phyloP scores from a whole-genome alignment of 179 eudicot genomes.

The Spinacia oleracea region DNA sequence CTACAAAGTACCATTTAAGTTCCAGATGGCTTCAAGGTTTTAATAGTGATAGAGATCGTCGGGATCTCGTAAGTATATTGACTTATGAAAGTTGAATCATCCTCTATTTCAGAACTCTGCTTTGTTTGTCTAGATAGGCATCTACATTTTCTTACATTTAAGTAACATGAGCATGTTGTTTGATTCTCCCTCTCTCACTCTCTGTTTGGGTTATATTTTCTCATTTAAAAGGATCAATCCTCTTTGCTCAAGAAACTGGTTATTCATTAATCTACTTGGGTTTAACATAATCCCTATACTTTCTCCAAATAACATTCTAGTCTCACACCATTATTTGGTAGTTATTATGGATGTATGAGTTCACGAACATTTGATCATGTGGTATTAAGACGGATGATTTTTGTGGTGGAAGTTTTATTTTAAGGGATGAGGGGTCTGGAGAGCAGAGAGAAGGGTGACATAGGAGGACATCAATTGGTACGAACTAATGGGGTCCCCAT shows the following conservation, averaged over 20 bases:
- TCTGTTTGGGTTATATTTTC: not conserved
- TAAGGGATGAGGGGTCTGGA: not conserved
- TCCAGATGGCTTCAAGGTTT: constrained; percentile 94
- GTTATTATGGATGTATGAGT: not conserved
- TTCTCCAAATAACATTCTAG: not conserved
- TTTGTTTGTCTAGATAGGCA: not conserved
- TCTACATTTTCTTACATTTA: not conserved
- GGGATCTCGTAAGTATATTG: constrained; percentile 85
- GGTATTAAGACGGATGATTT: not conserved
- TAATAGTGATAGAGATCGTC: constrained; percentile 92
- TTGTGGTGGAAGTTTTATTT: not conserved
- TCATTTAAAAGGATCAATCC: not conserved
- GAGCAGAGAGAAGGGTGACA: not conserved
- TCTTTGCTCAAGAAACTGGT: not conserved
- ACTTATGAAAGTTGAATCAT: not conserved
- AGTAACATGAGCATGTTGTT: not conserved
- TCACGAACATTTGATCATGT: not conserved
- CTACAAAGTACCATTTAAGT: constrained; percentile 89
- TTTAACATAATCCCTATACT: not conserved
- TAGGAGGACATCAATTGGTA: not conserved
- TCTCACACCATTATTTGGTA: not conserved
- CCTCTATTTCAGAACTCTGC: not conserved
- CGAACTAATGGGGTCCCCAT: not conserved
- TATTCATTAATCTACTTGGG: not conserved
- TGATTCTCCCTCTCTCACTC: not conserved